Conservation (phyloP, 2,329 filamentous ascomycete species). For the Fusarium sp. region DNA sequence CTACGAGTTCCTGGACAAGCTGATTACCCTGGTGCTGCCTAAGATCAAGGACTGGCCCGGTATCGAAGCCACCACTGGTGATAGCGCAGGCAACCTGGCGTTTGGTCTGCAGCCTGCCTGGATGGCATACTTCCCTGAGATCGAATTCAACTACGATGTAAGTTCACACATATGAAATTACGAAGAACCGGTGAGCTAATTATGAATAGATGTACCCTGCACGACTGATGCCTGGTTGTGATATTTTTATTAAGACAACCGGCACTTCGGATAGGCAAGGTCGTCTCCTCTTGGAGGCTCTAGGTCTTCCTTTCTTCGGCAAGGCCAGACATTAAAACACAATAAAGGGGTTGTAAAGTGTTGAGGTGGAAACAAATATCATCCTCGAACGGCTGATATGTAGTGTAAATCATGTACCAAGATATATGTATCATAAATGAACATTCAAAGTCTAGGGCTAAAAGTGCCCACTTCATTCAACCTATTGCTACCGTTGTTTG, state of each 20-base stretch:
- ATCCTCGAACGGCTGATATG: slow-evolving; percentile 42
- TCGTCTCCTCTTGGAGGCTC: slow-evolving; percentile 69
- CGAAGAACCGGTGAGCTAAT: slow-evolving; percentile 20
- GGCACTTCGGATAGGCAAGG: slow-evolving; percentile 88
- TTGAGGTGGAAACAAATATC: slow-evolving; percentile 20
- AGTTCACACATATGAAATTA: slow-evolving; percentile 53
- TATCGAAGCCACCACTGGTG: slow-evolving; percentile 72
- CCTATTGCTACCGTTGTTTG: slow-evolving; percentile 15
- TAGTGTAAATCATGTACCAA: slow-evolving; percentile 51
- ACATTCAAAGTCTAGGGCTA: slow-evolving; percentile 32
- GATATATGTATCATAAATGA: slow-evolving; percentile 50
- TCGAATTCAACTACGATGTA: slow-evolving; percentile 95
- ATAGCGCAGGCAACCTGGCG: slow-evolving; percentile 86
- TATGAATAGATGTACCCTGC: slow-evolving; percentile 65
- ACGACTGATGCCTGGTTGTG: slow-evolving; percentile 84
- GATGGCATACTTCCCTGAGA: slow-evolving; percentile 88
- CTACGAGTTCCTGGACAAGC: slow-evolving; percentile 90
- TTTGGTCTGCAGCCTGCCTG: slow-evolving; percentile 83
- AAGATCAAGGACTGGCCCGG: slow-evolving; percentile 97
- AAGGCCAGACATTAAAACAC: slow-evolving; percentile 63
- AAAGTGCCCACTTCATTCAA: slow-evolving; percentile 29
- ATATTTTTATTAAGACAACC: slow-evolving; percentile 85
- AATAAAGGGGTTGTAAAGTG: slow-evolving; percentile 10
- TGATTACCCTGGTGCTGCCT: slow-evolving; percentile 89
- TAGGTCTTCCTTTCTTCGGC: slow-evolving; percentile 78